A percentile compares a stretch with the other conserved stretches of the same genome.
Evolutionary conservation across 2,329 filamentous ascomycete genomes (phyloP).

Genomic region (Capronia americana): DNA sequence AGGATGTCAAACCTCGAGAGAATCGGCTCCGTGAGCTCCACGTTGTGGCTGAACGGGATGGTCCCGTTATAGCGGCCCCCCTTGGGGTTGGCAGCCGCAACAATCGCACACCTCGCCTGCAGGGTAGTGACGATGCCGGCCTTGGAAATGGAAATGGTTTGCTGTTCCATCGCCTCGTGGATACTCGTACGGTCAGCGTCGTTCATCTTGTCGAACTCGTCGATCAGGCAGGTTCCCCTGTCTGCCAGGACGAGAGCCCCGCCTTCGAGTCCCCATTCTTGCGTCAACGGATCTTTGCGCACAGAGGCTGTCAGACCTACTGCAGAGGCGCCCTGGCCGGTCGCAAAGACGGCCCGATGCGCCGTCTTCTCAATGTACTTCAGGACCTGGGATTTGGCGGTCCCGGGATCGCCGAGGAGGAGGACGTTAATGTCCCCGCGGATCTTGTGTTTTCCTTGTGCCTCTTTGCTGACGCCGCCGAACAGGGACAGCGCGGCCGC

Average conservation of each 20-base stretch:
- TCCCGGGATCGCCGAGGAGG: conserved; percentile 94
- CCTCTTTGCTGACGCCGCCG: conserved; percentile 88
- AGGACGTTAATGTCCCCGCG: conserved; percentile 98
- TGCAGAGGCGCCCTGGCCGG: conserved; percentile 93
- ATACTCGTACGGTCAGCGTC: conserved; percentile 98
- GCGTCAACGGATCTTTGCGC: conserved; percentile 90
- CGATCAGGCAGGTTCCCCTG: conserved; percentile 91
- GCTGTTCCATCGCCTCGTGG: conserved; percentile 99
- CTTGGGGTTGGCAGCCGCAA: conserved; percentile 95
- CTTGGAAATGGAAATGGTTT: conserved; percentile 98
- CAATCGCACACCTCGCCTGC: conserved; percentile 93
- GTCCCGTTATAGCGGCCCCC: conserved; percentile 96
- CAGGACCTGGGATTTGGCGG: conserved; percentile 94
- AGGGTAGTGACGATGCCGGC: conserved; percentile 97
- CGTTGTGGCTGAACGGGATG: conserved; percentile 93
- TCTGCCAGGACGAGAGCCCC: conserved; percentile 95
- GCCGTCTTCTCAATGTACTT: conserved; percentile 99
- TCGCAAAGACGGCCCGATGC: conserved; percentile 95
- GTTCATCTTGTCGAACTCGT: conserved; percentile 99
- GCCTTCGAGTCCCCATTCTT: conserved; percentile 96
- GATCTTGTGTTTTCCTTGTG: conserved; percentile 86
- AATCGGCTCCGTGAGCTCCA: conserved; percentile 96
- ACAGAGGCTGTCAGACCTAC: conserved; percentile 98
- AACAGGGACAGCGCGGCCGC: conserved; percentile 93
- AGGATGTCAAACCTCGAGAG: conserved; percentile 97